Base-by-base conservation (phyloP, 768 basidiomycete genomes). In the Mycena kentingensis region DNA sequence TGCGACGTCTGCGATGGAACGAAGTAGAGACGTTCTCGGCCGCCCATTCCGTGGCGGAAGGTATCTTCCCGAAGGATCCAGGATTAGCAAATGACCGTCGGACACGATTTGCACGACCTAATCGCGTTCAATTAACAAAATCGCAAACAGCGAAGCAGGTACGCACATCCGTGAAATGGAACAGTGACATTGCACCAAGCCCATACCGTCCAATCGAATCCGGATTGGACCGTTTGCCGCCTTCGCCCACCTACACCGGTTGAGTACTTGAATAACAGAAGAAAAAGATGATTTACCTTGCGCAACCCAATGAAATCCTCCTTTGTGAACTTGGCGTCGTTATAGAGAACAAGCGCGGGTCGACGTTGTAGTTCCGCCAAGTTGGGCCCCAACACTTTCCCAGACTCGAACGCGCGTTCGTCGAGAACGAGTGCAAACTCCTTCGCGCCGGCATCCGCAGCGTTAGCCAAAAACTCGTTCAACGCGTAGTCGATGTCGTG, bases 151-250 rank as follows among this genome's bases (percentile, higher is more conserved):
- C n/a, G n/a, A n/a, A n/a, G n/a, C n/a, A n/a, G n/a, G n/a, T n/a
- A 54, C 55, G 12, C 25, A 69, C 68, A 29, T 70, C 68, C 6
- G 61, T 52, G 38, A 70, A 67, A 51, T 70, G 69, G 38, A 63
- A 70, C 27, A 67, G 51, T 0, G 61, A 59, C 15, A 70, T 48
- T 3, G 67, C 62, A 1, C 69, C 69, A 12, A 68, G 53, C 2
- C 69, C 69, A 53, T 68, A 70, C 8, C 59, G 60, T 4, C 69
- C 69, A 21, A 69, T 70, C 11, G 60, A 58, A 31, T 63, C 62
- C 3, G 42, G 49, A n/a, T 59, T 36, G 6, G 46, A 61, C 2
- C 41, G 48, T 41, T 70, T 69, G 3, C 66, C 64, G 1, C 68
- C 67, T 5, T 51, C 35, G 11, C 69, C 69, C 10, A 70, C 55